Evolutionary conservation across 345 rosid genomes (phyloP), one percentile per base, ranked within the genome.

Genomic region (Syzygium aqueum): DNA sequence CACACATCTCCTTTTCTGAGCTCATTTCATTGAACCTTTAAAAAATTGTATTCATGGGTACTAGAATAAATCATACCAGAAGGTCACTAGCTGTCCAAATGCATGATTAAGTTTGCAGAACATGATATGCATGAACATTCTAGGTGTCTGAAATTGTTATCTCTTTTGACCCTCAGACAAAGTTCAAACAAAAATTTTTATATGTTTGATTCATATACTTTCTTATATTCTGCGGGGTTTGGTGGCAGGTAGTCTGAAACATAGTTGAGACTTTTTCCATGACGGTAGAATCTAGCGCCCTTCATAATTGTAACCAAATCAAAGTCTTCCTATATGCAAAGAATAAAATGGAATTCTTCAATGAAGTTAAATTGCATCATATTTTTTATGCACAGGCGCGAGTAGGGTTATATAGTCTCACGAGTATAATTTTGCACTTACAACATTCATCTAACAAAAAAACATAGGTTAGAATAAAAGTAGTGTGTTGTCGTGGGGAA

Each of bases 221-320:
- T 89, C 85, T 85, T 90, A 46, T 92, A 91, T 89, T 94, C 95
- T 57, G 88, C 88, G 56, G 89, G 87, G 30, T 94, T 93, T 67
- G 94, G 94, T 77, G 85, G 92, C 85, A 94, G 80, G 89, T 89
- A 95, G 93, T 95, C 95, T 10, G 89, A 85, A 59, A 91, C 87
- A 67, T 88, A 77, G 88, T 94, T 89, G 77, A 83, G 89, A 89
- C 15, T 77, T 85, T 88, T 90, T 85, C 46, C 46, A 43, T 43
- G 46, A 43, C 93, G 96, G 89, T 93, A 95, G 86, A 91, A 93
- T 86, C 88, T 84, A 84, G 89, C 84, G 52, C 91, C 89, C 91
- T 92, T 93, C 86, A 93, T 84, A 82, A 86, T 87, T 17, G 88
- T 90, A 17, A 85, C 89, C 78, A 94, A 85, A 90, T 93, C 93